These are phyloP conservation scores for Sporothrix euskadiensis DNA, from an alignment of 2,329 filamentous ascomycete species.

Conservation along the genomic window DNA sequence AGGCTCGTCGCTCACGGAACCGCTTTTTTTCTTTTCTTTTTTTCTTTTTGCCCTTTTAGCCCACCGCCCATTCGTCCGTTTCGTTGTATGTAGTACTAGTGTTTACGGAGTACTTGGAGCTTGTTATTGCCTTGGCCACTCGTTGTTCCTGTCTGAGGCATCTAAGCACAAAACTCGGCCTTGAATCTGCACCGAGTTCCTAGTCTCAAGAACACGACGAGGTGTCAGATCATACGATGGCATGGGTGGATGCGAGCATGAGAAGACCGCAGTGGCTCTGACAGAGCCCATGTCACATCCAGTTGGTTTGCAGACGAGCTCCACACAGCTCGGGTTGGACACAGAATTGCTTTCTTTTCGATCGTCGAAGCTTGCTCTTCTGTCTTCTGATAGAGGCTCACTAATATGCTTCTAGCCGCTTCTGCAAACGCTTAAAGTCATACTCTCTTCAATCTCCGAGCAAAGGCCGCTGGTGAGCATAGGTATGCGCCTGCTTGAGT, in stretches of 20 bases:
- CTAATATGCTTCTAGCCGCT: not conserved
- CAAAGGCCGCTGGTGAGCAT: not conserved
- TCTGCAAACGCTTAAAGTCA: not conserved
- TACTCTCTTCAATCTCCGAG: not conserved
- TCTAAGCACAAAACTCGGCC: not conserved
- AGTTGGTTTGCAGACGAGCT: not conserved
- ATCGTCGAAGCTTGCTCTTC: not conserved
- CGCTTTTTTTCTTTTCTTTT: constrained; percentile 4
- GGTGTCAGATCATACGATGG: not conserved
- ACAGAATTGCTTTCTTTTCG: not conserved
- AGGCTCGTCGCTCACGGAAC: constrained; percentile 1
- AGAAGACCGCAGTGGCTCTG: not conserved
- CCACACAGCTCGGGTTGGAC: not conserved
- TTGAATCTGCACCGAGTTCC: constrained; percentile 8
- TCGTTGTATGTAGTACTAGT: not conserved
- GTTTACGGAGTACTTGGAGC: not conserved
- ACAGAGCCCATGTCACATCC: not conserved
- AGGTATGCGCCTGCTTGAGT: not conserved
- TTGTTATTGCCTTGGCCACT: not conserved
- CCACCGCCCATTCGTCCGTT: not conserved
- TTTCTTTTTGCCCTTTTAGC: not conserved
- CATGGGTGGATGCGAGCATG: not conserved
- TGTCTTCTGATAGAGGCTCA: not conserved
- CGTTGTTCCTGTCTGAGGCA: not conserved
- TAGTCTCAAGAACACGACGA: not conserved